Evolutionary conservation across 2,329 filamentous ascomycete species (phyloP).

Genomic region (Sporothrix variecibatus): DNA sequence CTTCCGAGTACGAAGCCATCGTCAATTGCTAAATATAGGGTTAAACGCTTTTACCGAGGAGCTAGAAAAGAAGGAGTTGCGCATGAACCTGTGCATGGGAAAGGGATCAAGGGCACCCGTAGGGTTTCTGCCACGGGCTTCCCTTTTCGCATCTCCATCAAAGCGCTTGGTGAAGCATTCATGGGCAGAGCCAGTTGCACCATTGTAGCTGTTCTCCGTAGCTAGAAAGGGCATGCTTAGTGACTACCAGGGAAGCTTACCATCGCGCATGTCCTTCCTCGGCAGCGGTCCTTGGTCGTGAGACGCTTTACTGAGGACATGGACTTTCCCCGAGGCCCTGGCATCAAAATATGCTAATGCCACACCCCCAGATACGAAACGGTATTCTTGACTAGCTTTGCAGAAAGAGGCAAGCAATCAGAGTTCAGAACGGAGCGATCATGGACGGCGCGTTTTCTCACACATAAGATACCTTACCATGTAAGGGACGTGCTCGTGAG

Average conservation of each 20-base stretch:
- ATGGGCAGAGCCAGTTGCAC: background rate
- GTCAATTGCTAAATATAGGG: background rate
- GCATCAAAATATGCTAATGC: conserved; percentile 1
- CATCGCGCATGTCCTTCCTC: too few relatives aligned
- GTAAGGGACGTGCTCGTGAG: background rate
- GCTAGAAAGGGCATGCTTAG: background rate
- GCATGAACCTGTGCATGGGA: background rate
- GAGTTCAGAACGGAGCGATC: background rate
- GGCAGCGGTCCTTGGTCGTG: background rate
- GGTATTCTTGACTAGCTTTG: background rate
- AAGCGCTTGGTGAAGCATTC: conserved; percentile 4
- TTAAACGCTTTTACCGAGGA: background rate
- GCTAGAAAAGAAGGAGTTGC: background rate
- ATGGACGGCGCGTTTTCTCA: background rate
- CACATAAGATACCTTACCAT: background rate
- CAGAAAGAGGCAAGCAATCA: conserved; percentile 14
- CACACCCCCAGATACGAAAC: conserved; percentile 5
- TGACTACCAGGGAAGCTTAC: background rate
- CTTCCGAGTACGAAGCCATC: background rate
- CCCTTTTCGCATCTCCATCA: background rate
- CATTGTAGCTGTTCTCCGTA: background rate
- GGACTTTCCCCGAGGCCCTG: background rate
- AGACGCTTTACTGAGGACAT: background rate
- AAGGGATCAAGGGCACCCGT: background rate
- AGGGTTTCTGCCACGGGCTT: background rate